Evolutionary conservation across 2,329 filamentous ascomycete species (phyloP).

Genomic region (Alternaria ethzedia): DNA sequence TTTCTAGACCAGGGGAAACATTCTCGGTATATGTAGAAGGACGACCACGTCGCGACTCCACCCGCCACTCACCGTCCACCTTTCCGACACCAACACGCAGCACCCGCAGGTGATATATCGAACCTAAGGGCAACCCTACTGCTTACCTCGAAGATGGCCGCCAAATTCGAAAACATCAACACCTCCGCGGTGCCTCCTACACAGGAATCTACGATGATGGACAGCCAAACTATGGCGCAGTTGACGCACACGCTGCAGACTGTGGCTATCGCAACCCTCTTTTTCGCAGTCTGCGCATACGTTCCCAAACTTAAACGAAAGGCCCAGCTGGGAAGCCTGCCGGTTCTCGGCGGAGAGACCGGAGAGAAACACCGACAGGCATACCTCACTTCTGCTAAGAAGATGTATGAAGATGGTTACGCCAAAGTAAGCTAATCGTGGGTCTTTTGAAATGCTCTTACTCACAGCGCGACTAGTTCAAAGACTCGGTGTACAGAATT

Average conservation of each 20-base stretch:
- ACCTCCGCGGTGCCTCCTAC: neutral
- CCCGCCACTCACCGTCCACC: neutral
- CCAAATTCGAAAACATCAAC: neutral
- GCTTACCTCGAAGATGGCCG: neutral
- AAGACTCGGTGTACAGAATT: conserved; percentile 33
- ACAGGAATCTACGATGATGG: conserved; percentile 18
- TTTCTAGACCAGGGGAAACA: neutral
- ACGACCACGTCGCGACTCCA: neutral
- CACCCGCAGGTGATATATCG: neutral
- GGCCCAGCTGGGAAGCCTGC: conserved; percentile 34
- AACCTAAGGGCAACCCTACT: neutral
- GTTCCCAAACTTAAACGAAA: conserved; percentile 30
- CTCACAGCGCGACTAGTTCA: conserved; percentile 35
- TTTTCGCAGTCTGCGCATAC: conserved; percentile 30
- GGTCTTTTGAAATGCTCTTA: neutral
- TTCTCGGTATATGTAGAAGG: neutral
- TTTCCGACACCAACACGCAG: neutral
- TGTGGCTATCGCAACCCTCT: conserved; percentile 26
- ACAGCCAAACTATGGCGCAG: conserved; percentile 21
- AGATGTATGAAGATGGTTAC: conserved; percentile 38
- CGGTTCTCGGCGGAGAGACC: conserved; percentile 16
- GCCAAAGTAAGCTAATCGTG: conserved; percentile 22
- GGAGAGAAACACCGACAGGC: conserved; percentile 30
- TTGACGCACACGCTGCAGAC: conserved; percentile 33
- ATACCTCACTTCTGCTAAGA: conserved; percentile 30